Base-by-base conservation (phyloP, 352 stramenopile genomes). In the Phytopythium cucurbitacearum region DNA sequence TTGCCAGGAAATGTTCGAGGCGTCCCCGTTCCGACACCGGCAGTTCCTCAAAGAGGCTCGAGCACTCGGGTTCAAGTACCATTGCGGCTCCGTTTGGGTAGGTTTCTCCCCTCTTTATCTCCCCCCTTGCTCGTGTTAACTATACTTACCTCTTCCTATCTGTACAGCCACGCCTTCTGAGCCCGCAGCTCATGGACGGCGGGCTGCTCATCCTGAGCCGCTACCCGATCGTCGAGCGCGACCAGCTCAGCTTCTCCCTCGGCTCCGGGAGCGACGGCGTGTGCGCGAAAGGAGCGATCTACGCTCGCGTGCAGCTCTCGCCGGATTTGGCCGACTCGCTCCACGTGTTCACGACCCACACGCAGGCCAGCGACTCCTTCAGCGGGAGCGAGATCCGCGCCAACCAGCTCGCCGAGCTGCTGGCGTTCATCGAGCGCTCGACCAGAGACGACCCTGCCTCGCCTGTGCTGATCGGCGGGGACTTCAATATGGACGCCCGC, bases 261-360 rank as follows among this genome's bases (percentile, higher is more conserved):
- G 78, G 83, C 37, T 69, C 71, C 3, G 80, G 80, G 11, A 87
- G 73, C 51, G 80, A 91, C 58, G 80, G 77, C 4, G 66, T 91
- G 10, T 91, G 78, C 36, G 60, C 83, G 48, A 93, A 93, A 44
- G 83, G 83, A 28, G 80, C 87, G 16, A 71, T 90, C 5, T 90
- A 90, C 56, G 80, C 83, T 37, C 79, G 76, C 28, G 68, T 93
- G 42, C 83, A 93, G 60, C 65, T 91, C 40, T 87, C 79, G 3
- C 72, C 74, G 2, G 73, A 87, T 43, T 56, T 87, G 12, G 68
- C 73, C 4, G 78, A 91, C 60, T 88, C 71, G 36, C 60, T 91
- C 21, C 79, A 90, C 45, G 76, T 93, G n/a, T 93, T 93, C 53
- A 90, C 78, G 34, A 93, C 83, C n/a, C 83, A 93, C 56, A 93